phyloP scores from a whole-genome alignment of 805 yeast genomes.

The Geotrichum ghanense region DNA sequence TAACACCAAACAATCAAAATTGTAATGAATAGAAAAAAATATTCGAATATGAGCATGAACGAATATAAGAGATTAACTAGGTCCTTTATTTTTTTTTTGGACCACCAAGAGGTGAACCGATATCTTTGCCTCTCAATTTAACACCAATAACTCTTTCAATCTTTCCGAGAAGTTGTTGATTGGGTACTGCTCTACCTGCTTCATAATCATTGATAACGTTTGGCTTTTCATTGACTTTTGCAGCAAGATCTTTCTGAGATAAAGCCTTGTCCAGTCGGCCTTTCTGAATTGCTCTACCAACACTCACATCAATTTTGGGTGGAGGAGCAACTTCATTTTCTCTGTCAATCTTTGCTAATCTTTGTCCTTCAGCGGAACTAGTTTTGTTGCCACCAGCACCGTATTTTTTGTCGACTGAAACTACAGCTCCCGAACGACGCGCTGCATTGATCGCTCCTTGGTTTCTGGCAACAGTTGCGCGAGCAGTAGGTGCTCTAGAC shows the following conservation, averaged over 20 bases:
- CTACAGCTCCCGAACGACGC: conserved; percentile 79
- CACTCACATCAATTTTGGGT: conserved; percentile 70
- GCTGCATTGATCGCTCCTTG: conserved; percentile 80
- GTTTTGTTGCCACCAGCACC: conserved; percentile 48
- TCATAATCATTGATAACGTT: conserved; percentile 92
- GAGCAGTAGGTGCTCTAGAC: conserved; percentile 81
- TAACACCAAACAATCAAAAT: no score
- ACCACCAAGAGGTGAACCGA: conserved; percentile 71
- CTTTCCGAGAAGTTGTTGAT: conserved; percentile 87
- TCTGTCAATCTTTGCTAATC: conserved; percentile 86
- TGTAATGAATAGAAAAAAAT: no score
- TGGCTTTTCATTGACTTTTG: conserved; percentile 91
- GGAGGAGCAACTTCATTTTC: conserved; percentile 89
- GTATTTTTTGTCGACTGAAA: conserved; percentile 90
- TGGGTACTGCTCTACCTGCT: conserved; percentile 92
- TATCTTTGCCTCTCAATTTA: conserved; percentile 89
- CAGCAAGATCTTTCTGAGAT: conserved; percentile 94
- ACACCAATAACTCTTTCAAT: conserved; percentile 90
- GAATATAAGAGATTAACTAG: no score
- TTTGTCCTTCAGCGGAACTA: conserved; percentile 81
- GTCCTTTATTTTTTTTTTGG: conserved; percentile 33
- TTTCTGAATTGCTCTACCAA: conserved; percentile 77
- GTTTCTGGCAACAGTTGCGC: conserved; percentile 71
- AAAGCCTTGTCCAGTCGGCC: conserved; percentile 81
- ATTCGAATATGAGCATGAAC: no score